phyloP scores from a whole-genome alignment of 164 flowering plant species.

The Chimonanthus praecox region DNA sequence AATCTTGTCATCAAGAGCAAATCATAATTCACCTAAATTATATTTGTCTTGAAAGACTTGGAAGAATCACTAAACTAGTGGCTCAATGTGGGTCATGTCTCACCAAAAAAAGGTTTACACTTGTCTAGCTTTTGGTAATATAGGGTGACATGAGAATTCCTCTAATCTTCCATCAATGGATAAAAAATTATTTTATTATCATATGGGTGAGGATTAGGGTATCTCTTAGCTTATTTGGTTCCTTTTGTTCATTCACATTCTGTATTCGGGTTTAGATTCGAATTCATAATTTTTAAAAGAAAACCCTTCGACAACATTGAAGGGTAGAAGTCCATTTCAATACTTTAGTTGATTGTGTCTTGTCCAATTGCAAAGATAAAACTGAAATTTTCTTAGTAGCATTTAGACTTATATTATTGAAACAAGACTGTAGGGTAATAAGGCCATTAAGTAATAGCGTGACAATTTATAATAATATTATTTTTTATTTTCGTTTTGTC shows the following conservation, averaged over 20 bases:
- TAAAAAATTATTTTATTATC: too few species aligned
- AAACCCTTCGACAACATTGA: too few species aligned
- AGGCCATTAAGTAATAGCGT: too few species aligned
- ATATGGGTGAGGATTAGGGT: background rate
- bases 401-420: too few species aligned
- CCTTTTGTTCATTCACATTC: background rate
- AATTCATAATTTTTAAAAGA: too few species aligned
- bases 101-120: background rate
- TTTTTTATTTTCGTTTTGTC: too few species aligned
- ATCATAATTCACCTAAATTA: background rate
- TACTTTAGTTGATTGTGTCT: too few species aligned
- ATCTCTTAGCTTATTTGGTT: background rate
- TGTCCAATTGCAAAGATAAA: too few species aligned
- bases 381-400: too few species aligned
- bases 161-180: background rate
- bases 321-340: too few species aligned
- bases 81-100: background rate
- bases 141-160: background rate
- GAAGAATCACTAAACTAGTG: background rate
- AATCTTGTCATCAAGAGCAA: conserved; percentile 5
- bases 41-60: background rate
- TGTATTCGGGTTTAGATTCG: background rate
- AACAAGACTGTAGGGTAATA: too few species aligned
- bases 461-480: too few species aligned
- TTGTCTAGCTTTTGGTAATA: background rate